Conservation (phyloP, 768 basidiomycete species). For the Lactarius pseudohatsudake region DNA sequence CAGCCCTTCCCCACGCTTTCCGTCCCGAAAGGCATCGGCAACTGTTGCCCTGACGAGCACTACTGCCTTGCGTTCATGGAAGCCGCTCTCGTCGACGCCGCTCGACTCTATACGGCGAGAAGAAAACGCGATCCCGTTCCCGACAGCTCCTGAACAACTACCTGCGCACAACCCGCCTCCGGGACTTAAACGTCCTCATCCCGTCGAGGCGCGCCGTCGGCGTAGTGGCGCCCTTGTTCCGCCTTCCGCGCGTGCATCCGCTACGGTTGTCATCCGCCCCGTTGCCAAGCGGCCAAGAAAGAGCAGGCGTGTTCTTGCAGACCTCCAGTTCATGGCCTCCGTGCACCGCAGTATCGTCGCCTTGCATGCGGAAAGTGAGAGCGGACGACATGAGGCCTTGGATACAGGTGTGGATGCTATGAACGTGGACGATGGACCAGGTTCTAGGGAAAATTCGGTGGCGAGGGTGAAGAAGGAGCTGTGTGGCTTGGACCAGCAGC, state of each 20-base stretch:
- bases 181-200: constrained; percentile 23
- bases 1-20: constrained; percentile 17
- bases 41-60: constrained; percentile 27
- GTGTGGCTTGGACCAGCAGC: constrained; percentile 23
- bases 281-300: constrained; percentile 27
- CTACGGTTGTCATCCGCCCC: constrained; percentile 10
- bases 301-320: constrained; percentile 28
- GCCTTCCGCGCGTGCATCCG: constrained; percentile 8
- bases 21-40: constrained; percentile 24
- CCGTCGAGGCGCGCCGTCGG: constrained; percentile 18
- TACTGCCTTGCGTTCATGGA: constrained; percentile 21
- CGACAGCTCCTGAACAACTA: constrained; percentile 8
- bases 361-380: constrained; percentile 9
- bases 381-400: background rate
- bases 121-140: constrained; percentile 18
- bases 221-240: constrained; percentile 24
- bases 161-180: constrained; percentile 7
- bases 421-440: constrained; percentile 13
- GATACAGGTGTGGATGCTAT: background rate
- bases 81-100: constrained; percentile 2
- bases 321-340: constrained; percentile 27
- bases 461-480: constrained; percentile 16
- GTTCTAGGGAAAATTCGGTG: background rate
- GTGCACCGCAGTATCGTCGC: constrained; percentile 28
- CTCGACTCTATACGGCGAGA: constrained; percentile 5